Percentiles rank a stretch among this genome's conserved stretches.
Evolutionary conservation across 140 eudicot species (phyloP).

Genomic region (Oenanthe javanica): DNA sequence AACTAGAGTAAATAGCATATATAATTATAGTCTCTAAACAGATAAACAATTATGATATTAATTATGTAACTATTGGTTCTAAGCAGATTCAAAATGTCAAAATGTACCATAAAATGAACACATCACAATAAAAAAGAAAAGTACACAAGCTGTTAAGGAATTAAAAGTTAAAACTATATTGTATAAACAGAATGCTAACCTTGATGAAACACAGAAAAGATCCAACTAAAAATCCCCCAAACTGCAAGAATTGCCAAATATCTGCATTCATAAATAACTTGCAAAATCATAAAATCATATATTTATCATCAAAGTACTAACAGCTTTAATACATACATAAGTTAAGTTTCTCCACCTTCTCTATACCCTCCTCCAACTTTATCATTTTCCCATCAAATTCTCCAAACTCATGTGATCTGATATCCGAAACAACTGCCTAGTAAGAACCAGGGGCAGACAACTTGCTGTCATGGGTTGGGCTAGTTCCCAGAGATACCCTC

Average conservation of each 20-base stretch:
- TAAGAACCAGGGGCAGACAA: slow-evolving; percentile 14
- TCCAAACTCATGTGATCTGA: slow-evolving; percentile 24
- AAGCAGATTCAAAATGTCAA: neutral
- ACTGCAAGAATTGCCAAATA: slow-evolving; percentile 84
- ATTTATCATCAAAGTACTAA: neutral
- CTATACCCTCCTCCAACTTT: slow-evolving; percentile 44
- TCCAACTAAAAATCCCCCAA: slow-evolving; percentile 74
- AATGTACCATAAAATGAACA: neutral
- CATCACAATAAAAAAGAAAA: neutral
- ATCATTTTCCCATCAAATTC: slow-evolving; percentile 23
- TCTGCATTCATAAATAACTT: slow-evolving; percentile 74
- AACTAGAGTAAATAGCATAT: neutral
- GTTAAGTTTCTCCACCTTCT: slow-evolving; percentile 36
- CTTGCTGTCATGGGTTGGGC: slow-evolving; percentile 29
- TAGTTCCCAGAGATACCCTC: slow-evolving; percentile 8
- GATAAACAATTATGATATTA: neutral
- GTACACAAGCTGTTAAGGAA: neutral
- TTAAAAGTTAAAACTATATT: neutral
- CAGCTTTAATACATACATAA: neutral
- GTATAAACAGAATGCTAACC: slow-evolving; percentile 28
- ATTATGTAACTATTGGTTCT: neutral
- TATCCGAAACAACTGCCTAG: slow-evolving; percentile 6
- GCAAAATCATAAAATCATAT: slow-evolving; percentile 14
- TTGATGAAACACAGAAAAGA: slow-evolving; percentile 77
- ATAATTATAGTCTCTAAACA: neutral